phyloP scores from a whole-genome alignment of 768 basidiomycete species.

The Russula sp. region DNA sequence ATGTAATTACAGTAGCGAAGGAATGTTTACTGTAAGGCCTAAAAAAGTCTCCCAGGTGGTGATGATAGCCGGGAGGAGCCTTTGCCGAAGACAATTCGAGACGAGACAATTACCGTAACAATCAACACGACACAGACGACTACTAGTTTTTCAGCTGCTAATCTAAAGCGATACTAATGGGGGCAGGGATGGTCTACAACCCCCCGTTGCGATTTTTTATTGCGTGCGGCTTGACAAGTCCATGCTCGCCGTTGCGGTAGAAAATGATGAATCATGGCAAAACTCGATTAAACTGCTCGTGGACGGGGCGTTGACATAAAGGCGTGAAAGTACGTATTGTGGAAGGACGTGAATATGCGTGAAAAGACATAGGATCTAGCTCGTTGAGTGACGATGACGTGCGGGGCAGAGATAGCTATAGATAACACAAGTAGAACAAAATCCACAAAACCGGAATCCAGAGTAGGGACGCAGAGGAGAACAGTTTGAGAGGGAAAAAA shows the following conservation, averaged over 20 bases:
- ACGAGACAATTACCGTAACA: too few relatives aligned
- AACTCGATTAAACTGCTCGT: constrained; percentile 6
- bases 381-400: constrained; percentile 15
- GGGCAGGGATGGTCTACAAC: not conserved
- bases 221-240: not conserved
- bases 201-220: too few relatives aligned
- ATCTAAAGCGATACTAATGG: too few relatives aligned
- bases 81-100: too few relatives aligned
- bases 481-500: not conserved
- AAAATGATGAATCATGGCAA: not conserved
- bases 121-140: too few relatives aligned
- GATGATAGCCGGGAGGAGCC: too few relatives aligned
- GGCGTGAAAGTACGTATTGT: constrained; percentile 7
- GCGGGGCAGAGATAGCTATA: constrained; percentile 15
- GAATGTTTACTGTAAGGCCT: too few relatives aligned
- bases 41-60: too few relatives aligned
- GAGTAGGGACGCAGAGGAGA: too few relatives aligned
- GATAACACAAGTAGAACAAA: constrained; percentile 11
- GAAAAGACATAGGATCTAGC: constrained; percentile 7
- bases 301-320: constrained; percentile 2
- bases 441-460: not conserved
- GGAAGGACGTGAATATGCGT: constrained; percentile 8
- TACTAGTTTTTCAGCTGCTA: too few relatives aligned
- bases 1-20: too few relatives aligned
- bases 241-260: not conserved